Conservation (phyloP, 108 stramenopile genomes). For the Chaetoceros muelleri region DNA sequence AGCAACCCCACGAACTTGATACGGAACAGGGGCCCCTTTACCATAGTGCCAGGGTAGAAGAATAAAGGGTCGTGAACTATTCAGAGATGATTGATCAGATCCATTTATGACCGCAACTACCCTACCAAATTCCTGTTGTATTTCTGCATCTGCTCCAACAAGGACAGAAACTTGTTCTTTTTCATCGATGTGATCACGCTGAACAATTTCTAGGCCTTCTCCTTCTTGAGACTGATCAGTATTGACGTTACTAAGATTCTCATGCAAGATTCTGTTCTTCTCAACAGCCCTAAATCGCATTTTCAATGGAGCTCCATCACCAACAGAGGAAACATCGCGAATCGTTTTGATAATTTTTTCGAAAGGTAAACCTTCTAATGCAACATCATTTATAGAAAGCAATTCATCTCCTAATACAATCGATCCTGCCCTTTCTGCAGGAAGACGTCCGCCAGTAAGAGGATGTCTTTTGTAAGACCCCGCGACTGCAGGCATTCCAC, state of each 20-base stretch:
- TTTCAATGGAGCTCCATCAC: conserved; percentile 36
- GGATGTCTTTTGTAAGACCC: conserved; percentile 84
- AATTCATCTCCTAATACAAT: conserved; percentile 73
- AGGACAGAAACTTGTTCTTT: conserved; percentile 34
- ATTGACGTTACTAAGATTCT: conserved; percentile 8
- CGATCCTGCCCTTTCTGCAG: conserved; percentile 69
- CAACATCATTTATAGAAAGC: conserved; percentile 60
- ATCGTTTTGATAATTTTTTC: conserved; percentile 75
- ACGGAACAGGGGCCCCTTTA: conserved; percentile 21
- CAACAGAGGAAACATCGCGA: conserved; percentile 45
- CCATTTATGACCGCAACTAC: conserved; percentile 44
- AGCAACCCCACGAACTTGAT: conserved; percentile 35
- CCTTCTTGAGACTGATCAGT: conserved; percentile 11
- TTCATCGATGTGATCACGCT: conserved; percentile 6
- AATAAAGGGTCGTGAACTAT: conserved; percentile 15
- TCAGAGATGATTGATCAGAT: conserved; percentile 13
- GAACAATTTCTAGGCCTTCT: conserved; percentile 5
- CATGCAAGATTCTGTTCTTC: conserved; percentile 20
- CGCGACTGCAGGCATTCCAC: conserved; percentile 69
- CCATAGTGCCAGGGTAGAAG: conserved; percentile 48
- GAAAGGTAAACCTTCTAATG: conserved; percentile 51
- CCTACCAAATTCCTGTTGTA: conserved; percentile 62
- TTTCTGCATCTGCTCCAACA: conserved; percentile 41
- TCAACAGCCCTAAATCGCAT: conserved; percentile 49
- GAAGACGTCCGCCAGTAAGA: conserved; percentile 64